Evolutionary conservation across 495 filamentous ascomycete species (phyloP), one percentile per base, ranked within the genome.

Genomic region (Aspergillus kassunensis): DNA sequence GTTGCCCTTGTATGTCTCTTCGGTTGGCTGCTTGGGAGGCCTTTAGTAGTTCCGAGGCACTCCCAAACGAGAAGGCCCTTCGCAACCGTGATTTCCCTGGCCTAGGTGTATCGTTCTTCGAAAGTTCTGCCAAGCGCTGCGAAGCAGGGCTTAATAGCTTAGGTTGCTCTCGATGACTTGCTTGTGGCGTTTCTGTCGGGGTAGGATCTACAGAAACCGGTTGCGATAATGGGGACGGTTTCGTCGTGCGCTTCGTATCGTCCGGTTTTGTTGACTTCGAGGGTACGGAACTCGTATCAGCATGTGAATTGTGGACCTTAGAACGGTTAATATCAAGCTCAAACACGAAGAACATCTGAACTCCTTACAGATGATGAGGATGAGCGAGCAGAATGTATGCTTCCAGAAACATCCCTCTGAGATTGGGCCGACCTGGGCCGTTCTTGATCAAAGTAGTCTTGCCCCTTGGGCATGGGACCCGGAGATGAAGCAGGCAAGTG

Each of bases 31-130:
- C 80, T 56, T 85, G 86, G 6, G 82, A 81, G 12, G 83, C 77
- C 56, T 88, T 88, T 45, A 89, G 79, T 31, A 99, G 80, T 64
- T 99, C 95, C 9, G 91, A 89, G 35, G 92, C 89, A 64, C 95
- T 97, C 16, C 93, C 91, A 69, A 99, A 99, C 0, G 95, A 97
- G 66, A 99, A 97, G 3, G 93, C 93, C 61, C 93, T 82, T 50
- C 93, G 80, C 40, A 99, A 72, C 44, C 92, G 79, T 51, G 95
- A 95, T 71, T 96, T 92, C 48, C 83, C 89, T 51, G 85, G 85
- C 55, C 80, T 86, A 58, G 80, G 82, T 1, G 75, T 68, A 27
- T 84, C 84, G 57, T 84, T 89, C 50, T 92, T 89, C 41, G 82
- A 88, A 30, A 97, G 71, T 9, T 90, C 90, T 9, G 86, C 80